Conservation (phyloP, 1,284 basidiomycete species). For the Trichosporon sp. region DNA sequence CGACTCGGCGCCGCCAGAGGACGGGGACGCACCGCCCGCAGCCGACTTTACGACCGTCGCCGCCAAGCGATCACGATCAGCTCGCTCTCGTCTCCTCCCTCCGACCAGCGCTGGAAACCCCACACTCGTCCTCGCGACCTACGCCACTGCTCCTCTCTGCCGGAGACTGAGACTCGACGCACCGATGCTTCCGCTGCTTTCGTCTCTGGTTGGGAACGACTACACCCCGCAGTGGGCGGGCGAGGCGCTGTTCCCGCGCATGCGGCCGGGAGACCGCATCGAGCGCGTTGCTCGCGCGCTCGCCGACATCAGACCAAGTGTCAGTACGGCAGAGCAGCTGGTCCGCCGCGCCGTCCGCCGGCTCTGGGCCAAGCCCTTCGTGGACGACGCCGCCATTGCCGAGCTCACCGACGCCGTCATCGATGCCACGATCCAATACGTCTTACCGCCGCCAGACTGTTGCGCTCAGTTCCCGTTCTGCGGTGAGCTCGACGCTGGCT, state of each 20-base stretch:
- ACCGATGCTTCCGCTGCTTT: conserved; percentile 77
- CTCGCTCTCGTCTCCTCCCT: conserved; percentile 65
- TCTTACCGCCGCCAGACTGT: conserved; percentile 45
- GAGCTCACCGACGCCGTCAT: conserved; percentile 48
- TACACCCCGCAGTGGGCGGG: conserved; percentile 63
- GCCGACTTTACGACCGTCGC: conserved; percentile 32
- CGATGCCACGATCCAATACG: conserved; percentile 54
- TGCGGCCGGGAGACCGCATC: conserved; percentile 42
- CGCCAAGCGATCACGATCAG: neutral
- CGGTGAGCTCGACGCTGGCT: conserved; percentile 50
- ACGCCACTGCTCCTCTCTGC: conserved; percentile 68
- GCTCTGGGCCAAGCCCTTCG: conserved; percentile 37
- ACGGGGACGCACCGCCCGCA: conserved; percentile 18
- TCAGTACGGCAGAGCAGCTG: conserved; percentile 36
- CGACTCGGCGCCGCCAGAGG: conserved; percentile 40
- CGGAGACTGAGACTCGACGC: conserved; percentile 68
- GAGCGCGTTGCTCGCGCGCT: conserved; percentile 53
- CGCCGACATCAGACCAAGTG: conserved; percentile 43
- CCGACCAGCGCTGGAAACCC: conserved; percentile 54
- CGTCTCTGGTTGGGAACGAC: conserved; percentile 83
- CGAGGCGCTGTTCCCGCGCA: conserved; percentile 41
- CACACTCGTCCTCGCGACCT: conserved; percentile 61
- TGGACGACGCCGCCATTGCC: conserved; percentile 38
- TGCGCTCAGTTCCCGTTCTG: conserved; percentile 51
- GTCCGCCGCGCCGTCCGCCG: conserved; percentile 48